These are phyloP conservation scores for Ceratobasidium sp. DNA, from an alignment of 1,284 basidiomycete genomes.

Conservation along the genomic window DNA sequence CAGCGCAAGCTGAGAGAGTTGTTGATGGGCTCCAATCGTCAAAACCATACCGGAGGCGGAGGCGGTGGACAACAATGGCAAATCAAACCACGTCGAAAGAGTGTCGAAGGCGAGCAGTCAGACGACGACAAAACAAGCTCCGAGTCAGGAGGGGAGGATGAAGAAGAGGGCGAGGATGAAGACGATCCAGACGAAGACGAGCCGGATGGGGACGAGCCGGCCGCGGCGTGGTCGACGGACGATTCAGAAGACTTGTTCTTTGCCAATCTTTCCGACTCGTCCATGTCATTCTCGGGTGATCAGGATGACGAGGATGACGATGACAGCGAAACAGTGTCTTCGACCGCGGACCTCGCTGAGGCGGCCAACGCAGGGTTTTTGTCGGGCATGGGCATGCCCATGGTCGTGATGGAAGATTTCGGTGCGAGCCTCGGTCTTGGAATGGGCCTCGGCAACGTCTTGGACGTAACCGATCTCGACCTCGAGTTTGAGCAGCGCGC, in stretches of 20 bases:
- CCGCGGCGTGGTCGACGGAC: constrained; percentile 36
- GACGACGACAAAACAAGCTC: constrained; percentile 30
- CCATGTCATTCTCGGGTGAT: constrained; percentile 25
- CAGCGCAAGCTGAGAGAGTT: constrained; percentile 24
- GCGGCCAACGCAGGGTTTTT: constrained; percentile 30
- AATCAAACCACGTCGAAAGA: constrained; percentile 33
- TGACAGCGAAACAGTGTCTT: constrained; percentile 32
- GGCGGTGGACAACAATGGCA: constrained; percentile 36
- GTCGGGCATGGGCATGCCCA: constrained; percentile 37
- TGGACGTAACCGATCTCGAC: constrained; percentile 32
- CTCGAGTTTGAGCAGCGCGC: constrained; percentile 36
- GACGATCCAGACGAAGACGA: constrained; percentile 32
- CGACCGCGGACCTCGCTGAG: constrained; percentile 30
- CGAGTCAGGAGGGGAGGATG: constrained; percentile 30
- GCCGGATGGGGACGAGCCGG: constrained; percentile 11
- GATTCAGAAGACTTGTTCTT: constrained; percentile 36
- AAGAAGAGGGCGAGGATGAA: constrained; percentile 30
- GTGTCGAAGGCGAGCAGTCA: constrained; percentile 31
- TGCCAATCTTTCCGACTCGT: constrained; percentile 36
- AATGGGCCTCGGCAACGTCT: constrained; percentile 13
- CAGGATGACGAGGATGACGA: constrained; percentile 38
- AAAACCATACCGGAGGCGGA: constrained; percentile 31
- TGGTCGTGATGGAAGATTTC: constrained; percentile 40
- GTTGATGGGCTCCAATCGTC: constrained; percentile 2
- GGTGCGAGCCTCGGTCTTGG: constrained; percentile 16